Conservation (phyloP, 192 early-diverging fungal genomes). For the Dimargaris verticillata region DNA sequence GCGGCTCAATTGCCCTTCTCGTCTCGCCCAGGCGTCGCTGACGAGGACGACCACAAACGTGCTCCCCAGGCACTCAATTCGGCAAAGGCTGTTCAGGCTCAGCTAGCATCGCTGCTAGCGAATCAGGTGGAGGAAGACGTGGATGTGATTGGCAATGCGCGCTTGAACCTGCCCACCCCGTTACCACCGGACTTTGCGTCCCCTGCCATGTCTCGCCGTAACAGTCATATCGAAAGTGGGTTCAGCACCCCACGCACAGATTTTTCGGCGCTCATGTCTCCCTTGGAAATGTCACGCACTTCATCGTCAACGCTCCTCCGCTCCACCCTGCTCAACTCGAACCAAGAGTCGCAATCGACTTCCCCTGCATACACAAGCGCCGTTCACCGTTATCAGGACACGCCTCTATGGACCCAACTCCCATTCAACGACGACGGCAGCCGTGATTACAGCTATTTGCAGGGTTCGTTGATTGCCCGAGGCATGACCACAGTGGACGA, state of each 20-base stretch:
- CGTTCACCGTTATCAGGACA: no score
- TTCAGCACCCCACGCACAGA: neutral
- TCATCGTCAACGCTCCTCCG: neutral
- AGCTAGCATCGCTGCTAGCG: neutral
- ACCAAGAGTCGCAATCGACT: neutral
- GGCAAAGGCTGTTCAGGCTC: slow-evolving; percentile 6
- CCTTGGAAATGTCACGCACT: slow-evolving; percentile 5
- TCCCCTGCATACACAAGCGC: neutral
- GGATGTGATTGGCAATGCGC: no score
- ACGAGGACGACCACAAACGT: neutral
- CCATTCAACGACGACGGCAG: no score
- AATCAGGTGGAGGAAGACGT: slow-evolving; percentile 4
- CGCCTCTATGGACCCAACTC: no score
- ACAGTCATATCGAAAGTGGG: neutral
- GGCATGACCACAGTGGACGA: neutral
- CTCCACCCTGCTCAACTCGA: neutral
- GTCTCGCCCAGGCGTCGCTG: slow-evolving; percentile 3
- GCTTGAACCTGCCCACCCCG: no score
- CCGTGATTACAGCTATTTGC: neutral
- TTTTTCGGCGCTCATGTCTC: neutral
- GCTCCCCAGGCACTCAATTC: neutral
- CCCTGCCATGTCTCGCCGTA: slow-evolving; percentile 1
- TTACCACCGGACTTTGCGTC: neutral
- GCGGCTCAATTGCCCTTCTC: slow-evolving; percentile 8
- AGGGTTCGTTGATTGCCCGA: neutral